Evolutionary conservation across 345 rosid species (phyloP).

Genomic region (Brassica rapa): DNA sequence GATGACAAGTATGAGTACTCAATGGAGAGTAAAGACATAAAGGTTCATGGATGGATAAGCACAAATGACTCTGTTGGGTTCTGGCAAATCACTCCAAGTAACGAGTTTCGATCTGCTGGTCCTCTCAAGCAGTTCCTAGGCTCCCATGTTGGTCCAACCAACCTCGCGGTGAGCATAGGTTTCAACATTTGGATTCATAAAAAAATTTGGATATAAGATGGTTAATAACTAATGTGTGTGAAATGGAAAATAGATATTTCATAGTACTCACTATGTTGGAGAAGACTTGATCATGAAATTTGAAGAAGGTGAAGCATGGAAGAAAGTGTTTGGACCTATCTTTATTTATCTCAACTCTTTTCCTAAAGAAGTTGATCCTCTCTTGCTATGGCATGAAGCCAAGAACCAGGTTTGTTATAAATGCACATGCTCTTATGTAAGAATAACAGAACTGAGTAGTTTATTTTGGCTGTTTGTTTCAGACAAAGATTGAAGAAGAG

Average conservation of each 20-base stretch:
- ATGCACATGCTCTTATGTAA: not conserved
- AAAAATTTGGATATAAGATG: not conserved
- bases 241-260: constrained; percentile 61
- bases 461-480: constrained; percentile 21
- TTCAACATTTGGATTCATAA: no score
- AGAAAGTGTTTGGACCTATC: constrained; percentile 90
- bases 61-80: constrained; percentile 65
- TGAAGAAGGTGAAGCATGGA: constrained; percentile 65
- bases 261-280: constrained; percentile 86
- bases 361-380: constrained; percentile 48
- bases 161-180: constrained; percentile 66
- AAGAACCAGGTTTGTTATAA: constrained; percentile 58
- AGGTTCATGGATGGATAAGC: constrained; percentile 92
- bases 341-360: constrained; percentile 73
- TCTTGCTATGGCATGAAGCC: constrained; percentile 79
- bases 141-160: constrained; percentile 86
- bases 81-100: constrained; percentile 98
- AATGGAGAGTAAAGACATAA: constrained; percentile 59
- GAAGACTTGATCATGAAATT: constrained; percentile 62
- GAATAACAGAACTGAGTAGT: not conserved
- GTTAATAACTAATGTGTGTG: not conserved
- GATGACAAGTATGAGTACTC: constrained; percentile 93
- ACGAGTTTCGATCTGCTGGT: constrained; percentile 86
- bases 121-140: constrained; percentile 79
- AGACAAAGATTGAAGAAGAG: constrained; percentile 60